A percentile compares a stretch with the other conserved stretches of the same genome.
Conservation (phyloP, 83 land plant genomes). For the Diphasiastrum complanatum region DNA sequence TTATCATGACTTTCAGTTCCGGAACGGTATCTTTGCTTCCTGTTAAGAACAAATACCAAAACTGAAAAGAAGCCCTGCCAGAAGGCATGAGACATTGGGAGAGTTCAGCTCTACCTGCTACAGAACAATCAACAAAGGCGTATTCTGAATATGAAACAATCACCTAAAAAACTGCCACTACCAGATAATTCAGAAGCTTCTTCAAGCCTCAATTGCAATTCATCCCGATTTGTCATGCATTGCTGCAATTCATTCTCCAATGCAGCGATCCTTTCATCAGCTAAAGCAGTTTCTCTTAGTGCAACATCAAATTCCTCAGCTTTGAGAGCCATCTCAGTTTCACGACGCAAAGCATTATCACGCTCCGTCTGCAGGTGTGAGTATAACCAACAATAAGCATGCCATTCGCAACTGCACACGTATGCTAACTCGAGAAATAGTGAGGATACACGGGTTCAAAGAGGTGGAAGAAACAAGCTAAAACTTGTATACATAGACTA, state of each 20-base stretch:
- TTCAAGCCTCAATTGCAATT: conserved; percentile 49
- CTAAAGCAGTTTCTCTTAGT: conserved; percentile 38
- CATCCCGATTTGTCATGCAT: conserved; percentile 41
- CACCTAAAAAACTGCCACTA: too few relatives aligned
- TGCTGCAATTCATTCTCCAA: conserved; percentile 51
- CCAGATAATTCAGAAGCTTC: conserved; percentile 51
- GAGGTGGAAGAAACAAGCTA: too few relatives aligned
- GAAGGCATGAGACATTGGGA: too few relatives aligned
- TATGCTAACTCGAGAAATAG: too few relatives aligned
- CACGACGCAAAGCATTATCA: conserved; percentile 50
- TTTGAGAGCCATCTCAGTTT: conserved; percentile 51
- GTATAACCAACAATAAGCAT: background rate
- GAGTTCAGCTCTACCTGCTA: too few relatives aligned
- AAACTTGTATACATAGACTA: too few relatives aligned
- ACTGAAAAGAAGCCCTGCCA: too few relatives aligned
- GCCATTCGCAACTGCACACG: too few relatives aligned
- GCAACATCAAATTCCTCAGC: conserved; percentile 64
- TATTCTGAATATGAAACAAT: too few relatives aligned
- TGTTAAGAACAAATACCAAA: conserved; percentile 23
- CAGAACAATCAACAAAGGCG: too few relatives aligned
- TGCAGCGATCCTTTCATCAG: conserved; percentile 46
- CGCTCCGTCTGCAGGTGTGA: conserved; percentile 55
- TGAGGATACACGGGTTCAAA: too few relatives aligned
- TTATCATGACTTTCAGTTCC: conserved; percentile 69
- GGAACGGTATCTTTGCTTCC: conserved; percentile 76